Conservation (phyloP, 139 green algal species). For the Chlorella sorokiniana region DNA sequence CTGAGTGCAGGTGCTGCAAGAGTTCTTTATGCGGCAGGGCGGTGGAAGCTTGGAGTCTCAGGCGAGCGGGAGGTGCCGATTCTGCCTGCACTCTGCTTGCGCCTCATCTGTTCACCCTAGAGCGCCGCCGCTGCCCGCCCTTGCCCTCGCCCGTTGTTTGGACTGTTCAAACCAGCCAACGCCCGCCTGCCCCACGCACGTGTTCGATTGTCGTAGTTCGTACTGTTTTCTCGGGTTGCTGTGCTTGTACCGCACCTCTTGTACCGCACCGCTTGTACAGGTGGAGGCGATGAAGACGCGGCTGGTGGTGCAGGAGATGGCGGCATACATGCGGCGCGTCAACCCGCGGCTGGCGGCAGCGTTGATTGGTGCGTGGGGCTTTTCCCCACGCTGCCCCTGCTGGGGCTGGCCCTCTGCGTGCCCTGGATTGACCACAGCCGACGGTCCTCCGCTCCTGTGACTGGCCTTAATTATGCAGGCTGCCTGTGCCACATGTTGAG, state of each 20-base stretch:
- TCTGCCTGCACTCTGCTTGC: background rate
- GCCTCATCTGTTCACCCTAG: background rate
- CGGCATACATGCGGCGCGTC: constrained; percentile 33
- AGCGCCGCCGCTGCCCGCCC: no score
- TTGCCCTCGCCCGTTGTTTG: no score
- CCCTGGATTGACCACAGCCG: background rate
- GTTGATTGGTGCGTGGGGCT: constrained; percentile 37
- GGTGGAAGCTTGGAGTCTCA: constrained; percentile 1
- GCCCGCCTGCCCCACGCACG: no score
- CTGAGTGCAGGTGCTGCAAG: background rate
- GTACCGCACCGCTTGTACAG: background rate
- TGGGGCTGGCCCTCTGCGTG: background rate
- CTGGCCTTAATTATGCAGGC: no score
- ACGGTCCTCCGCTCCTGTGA: no score
- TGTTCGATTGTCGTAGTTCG: no score
- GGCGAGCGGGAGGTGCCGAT: background rate
- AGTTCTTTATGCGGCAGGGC: constrained; percentile 14
- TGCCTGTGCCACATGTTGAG: no score
- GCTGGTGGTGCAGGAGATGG: constrained; percentile 37
- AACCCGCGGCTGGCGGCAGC: constrained; percentile 53
- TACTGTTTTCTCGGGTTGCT: no score
- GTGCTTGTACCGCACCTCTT: background rate
- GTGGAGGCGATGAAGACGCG: constrained; percentile 57
- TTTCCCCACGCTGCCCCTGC: background rate
- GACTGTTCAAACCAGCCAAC: no score